These are phyloP conservation scores for Halenospora varia DNA, from an alignment of 495 filamentous ascomycete species.

Conservation along the genomic window DNA sequence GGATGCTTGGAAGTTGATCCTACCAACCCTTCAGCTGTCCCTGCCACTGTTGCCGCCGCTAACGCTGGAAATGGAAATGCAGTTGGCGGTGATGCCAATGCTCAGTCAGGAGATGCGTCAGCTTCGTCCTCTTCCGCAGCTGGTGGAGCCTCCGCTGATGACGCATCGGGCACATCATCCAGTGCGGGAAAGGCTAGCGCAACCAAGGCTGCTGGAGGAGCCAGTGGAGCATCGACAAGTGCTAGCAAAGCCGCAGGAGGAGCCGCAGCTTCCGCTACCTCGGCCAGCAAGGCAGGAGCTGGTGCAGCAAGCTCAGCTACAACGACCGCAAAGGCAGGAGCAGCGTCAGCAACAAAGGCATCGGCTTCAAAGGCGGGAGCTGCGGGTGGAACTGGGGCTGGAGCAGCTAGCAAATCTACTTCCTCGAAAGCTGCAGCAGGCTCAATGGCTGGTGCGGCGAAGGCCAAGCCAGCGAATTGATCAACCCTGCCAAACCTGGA, in stretches of 20 bases:
- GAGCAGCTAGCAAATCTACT: too few relatives aligned
- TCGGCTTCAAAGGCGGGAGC: background rate
- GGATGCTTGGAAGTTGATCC: conserved; percentile 6
- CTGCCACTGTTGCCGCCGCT: background rate
- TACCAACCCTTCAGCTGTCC: background rate
- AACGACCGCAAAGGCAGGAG: background rate
- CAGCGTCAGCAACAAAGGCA: background rate
- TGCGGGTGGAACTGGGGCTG: background rate
- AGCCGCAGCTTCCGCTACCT: background rate
- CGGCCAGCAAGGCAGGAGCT: background rate
- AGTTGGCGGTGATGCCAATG: too few relatives aligned
- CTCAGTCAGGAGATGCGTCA: too few relatives aligned
- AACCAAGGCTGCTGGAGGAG: background rate
- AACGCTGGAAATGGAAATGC: too few relatives aligned
- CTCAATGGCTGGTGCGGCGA: too few relatives aligned
- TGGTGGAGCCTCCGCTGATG: background rate
- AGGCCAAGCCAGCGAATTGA: too few relatives aligned
- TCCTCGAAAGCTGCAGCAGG: too few relatives aligned
- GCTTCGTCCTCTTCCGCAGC: too few relatives aligned
- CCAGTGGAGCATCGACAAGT: background rate
- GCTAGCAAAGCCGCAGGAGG: background rate
- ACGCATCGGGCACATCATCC: background rate
- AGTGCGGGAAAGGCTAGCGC: background rate
- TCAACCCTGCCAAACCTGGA: too few relatives aligned
- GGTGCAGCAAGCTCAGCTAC: background rate